Conservation (phyloP, 148 eudicot species). For the Nepenthes gracilis region DNA sequence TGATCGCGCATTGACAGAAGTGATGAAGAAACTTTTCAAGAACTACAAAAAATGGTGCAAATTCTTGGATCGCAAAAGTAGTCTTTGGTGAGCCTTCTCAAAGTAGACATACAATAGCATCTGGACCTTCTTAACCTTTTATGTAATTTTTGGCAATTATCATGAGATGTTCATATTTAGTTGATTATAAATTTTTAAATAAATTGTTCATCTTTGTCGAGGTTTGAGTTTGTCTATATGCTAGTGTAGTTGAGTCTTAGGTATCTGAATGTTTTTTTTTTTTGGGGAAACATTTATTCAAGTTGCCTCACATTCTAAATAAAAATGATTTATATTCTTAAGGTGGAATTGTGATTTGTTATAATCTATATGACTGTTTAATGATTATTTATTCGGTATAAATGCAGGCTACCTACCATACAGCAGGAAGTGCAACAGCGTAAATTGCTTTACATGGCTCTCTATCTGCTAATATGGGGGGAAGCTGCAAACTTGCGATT, state of each 20-base stretch:
- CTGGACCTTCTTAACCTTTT: background rate
- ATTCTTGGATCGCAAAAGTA: slow-evolving; percentile 95
- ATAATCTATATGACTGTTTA: background rate
- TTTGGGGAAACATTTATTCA: no score
- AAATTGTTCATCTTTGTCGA: no score
- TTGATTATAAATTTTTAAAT: no score
- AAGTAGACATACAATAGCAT: no score
- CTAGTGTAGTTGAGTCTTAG: no score
- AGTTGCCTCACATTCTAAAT: no score
- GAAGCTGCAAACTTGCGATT: slow-evolving; percentile 99
- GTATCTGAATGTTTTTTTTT: no score
- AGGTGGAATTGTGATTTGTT: background rate
- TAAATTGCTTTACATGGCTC: slow-evolving; percentile 86
- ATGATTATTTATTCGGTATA: background rate
- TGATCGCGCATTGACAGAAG: slow-evolving; percentile 86
- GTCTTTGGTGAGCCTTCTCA: slow-evolving; percentile 66
- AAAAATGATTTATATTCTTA: no score
- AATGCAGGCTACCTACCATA: slow-evolving; percentile 87
- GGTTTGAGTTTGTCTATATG: no score
- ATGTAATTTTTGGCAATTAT: background rate
- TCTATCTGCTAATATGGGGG: slow-evolving; percentile 99
- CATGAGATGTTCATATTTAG: no score
- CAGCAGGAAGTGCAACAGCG: slow-evolving; percentile 99
- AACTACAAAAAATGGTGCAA: slow-evolving; percentile 99
- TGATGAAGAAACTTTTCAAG: slow-evolving; percentile 98